Conservation (phyloP, 352 stramenopile genomes). For the Globisporangium echinulatum region DNA sequence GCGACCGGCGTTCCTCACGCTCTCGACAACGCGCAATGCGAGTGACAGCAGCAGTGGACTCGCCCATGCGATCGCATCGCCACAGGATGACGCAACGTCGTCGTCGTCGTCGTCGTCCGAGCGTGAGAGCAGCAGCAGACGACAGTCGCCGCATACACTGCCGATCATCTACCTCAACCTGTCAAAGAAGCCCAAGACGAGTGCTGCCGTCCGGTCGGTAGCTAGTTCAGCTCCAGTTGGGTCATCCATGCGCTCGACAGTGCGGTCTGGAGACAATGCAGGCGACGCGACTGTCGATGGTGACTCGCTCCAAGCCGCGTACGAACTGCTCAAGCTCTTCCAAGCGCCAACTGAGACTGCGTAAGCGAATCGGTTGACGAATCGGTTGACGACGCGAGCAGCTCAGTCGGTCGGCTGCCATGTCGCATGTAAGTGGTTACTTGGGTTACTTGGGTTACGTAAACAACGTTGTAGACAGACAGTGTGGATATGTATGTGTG, state of each 20-base stretch:
- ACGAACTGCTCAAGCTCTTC: conserved; percentile 58
- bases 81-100: neutral
- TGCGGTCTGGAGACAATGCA: neutral
- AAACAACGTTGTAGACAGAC: too few species aligned
- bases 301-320: conserved; percentile 63
- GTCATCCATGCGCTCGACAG: too few species aligned
- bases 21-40: conserved; percentile 41
- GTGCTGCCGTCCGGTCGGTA: neutral
- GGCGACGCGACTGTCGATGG: conserved; percentile 34
- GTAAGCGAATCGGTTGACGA: too few species aligned
- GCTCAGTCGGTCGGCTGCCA: too few species aligned
- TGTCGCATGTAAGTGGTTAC: too few species aligned
- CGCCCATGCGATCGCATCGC: neutral
- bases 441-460: too few species aligned
- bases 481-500: too few species aligned
- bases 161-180: conserved; percentile 82
- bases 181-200: conserved; percentile 54
- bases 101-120: conserved; percentile 8
- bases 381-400: too few species aligned
- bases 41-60: neutral
- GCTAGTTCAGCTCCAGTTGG: too few species aligned
- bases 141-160: conserved; percentile 28
- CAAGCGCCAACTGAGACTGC: neutral
- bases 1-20: conserved; percentile 46
- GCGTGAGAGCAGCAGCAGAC: neutral